phyloP scores from a whole-genome alignment of 2,329 filamentous ascomycete genomes.

The Aspergillus oerlinghausenensis region DNA sequence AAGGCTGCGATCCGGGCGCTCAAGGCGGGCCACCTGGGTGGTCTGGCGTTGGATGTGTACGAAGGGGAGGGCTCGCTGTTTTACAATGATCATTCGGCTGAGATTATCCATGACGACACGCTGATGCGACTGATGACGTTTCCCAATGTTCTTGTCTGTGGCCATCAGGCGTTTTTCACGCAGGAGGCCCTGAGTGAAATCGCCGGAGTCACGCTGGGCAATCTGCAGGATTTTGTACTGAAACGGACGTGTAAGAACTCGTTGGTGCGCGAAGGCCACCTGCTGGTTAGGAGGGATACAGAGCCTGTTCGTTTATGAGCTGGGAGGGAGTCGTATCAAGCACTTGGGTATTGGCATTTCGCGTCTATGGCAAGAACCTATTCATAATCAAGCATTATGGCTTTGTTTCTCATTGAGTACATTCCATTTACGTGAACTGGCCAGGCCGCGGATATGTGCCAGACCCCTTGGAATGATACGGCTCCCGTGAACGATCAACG shows the following conservation, averaged over 20 bases:
- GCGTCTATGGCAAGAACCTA: background rate
- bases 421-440: background rate
- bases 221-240: conserved; percentile 41
- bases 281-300: conserved; percentile 19
- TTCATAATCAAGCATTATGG: background rate
- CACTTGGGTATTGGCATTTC: background rate
- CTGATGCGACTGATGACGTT: conserved; percentile 65
- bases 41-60: conserved; percentile 64
- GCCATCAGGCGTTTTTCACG: conserved; percentile 68
- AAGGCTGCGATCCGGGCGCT: conserved; percentile 56
- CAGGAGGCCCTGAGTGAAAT: conserved; percentile 62
- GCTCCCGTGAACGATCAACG: conserved; percentile 33
- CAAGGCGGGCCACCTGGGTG: conserved; percentile 57
- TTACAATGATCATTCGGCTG: conserved; percentile 60
- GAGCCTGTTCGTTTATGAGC: conserved; percentile 27
- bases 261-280: conserved; percentile 26
- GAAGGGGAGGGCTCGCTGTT: conserved; percentile 58
- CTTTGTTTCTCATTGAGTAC: background rate
- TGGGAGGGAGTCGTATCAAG: background rate
- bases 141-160: conserved; percentile 62
- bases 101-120: conserved; percentile 63
- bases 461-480: conserved; percentile 19
- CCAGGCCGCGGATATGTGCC: background rate
- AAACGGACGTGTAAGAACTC: conserved; percentile 26
- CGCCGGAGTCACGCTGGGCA: conserved; percentile 55